Evolutionary conservation across 352 stramenopile genomes (phyloP).

Genomic region (Phytopythium oedochilum): DNA sequence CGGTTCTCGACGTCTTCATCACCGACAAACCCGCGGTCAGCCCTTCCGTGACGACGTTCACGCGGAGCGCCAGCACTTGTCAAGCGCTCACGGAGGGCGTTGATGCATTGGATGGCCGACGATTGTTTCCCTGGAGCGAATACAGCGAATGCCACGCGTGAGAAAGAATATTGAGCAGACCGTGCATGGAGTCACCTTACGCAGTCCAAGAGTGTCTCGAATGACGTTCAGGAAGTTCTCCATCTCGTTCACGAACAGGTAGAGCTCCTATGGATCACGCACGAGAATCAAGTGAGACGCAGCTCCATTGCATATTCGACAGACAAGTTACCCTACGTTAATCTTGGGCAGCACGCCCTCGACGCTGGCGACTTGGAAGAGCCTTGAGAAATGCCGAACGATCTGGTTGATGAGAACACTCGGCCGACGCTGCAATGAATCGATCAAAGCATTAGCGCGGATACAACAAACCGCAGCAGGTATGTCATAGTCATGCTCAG

Average conservation of each 20-base stretch:
- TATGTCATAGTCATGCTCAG: neutral
- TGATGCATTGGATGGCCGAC: conserved; percentile 44
- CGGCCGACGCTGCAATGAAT: conserved; percentile 39
- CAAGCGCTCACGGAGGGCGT: conserved; percentile 35
- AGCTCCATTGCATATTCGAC: conserved; percentile 4
- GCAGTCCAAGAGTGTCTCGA: conserved; percentile 54
- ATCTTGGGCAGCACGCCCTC: conserved; percentile 90
- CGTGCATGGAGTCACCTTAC: conserved; percentile 28
- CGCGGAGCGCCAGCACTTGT: conserved; percentile 10
- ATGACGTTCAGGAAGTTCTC: conserved; percentile 74
- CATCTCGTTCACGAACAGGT: conserved; percentile 85
- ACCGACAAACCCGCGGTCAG: neutral
- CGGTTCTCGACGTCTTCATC: conserved; percentile 12
- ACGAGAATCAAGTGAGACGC: neutral
- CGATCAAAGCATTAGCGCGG: neutral
- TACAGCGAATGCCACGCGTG: neutral
- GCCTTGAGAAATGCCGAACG: conserved; percentile 81
- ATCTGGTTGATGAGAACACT: conserved; percentile 84
- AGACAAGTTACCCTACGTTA: conserved; percentile 42
- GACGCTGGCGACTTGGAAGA: conserved; percentile 83
- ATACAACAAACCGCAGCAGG: neutral
- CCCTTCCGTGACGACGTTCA: neutral
- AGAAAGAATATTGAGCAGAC: neutral
- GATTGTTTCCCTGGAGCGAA: conserved; percentile 29
- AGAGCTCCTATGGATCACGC: conserved; percentile 50